A percentile compares a stretch with the other conserved stretches of the same genome.
These are phyloP conservation scores for Ophiostoma tasmaniense DNA, from an alignment of 2,329 filamentous ascomycete genomes.

Conservation along the genomic window DNA sequence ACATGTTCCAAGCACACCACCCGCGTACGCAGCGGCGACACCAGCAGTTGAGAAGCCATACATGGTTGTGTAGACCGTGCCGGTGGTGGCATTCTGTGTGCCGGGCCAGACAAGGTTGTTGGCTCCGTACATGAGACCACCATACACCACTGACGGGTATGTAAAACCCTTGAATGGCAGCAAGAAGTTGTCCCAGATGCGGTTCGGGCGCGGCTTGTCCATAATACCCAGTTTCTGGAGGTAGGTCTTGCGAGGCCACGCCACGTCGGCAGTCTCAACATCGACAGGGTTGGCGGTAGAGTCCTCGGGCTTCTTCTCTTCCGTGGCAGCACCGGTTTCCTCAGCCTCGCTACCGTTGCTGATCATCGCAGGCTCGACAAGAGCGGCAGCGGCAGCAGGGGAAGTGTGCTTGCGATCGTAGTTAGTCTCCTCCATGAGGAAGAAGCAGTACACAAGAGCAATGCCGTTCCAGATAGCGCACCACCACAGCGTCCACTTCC, in stretches of 20 bases:
- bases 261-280: not conserved
- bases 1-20: slow-evolving; percentile 6
- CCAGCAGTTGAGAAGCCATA: slow-evolving; percentile 22
- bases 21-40: slow-evolving; percentile 21
- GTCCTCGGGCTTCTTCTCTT: not conserved
- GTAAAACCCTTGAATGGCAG: slow-evolving; percentile 24
- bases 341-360: slow-evolving; percentile 23
- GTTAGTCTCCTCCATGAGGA: slow-evolving; percentile 54
- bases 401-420: slow-evolving; percentile 31
- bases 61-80: slow-evolving; percentile 8
- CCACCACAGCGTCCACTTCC: slow-evolving; percentile 45
- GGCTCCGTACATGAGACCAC: slow-evolving; percentile 23
- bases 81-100: slow-evolving; percentile 14
- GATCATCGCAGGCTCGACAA: slow-evolving; percentile 19
- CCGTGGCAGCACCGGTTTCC: not conserved
- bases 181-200: slow-evolving; percentile 16
- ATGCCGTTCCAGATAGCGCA: slow-evolving; percentile 44
- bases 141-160: slow-evolving; percentile 22
- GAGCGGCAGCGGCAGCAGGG: not conserved
- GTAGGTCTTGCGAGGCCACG: slow-evolving; percentile 8
- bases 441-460: slow-evolving; percentile 45
- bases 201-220: slow-evolving; percentile 18
- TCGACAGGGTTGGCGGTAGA: not conserved
- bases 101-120: slow-evolving; percentile 17
- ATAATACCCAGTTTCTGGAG: slow-evolving; percentile 9